Percentiles rank a stretch among this genome's conserved stretches.
These are phyloP conservation scores for Moricandia moricandioides DNA, from an alignment of 345 rosid genomes.

Conservation along the genomic window DNA sequence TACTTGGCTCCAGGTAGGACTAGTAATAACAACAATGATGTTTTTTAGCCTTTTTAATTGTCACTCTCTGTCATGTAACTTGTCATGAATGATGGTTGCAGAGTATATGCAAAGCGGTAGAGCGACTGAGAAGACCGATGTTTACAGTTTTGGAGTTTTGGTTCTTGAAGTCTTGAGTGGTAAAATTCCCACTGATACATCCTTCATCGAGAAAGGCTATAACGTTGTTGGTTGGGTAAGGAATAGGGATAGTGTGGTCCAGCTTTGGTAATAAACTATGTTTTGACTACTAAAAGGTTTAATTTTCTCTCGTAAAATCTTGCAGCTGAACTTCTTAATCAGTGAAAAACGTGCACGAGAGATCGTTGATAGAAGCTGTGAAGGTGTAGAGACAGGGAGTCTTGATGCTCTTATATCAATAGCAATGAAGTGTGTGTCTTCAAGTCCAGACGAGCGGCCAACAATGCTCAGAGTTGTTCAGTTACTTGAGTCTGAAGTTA, in stretches of 20 bases:
- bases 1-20: slow-evolving; percentile 91
- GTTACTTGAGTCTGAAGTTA: slow-evolving; percentile 86
- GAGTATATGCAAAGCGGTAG: slow-evolving; percentile 99
- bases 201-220: slow-evolving; percentile 94
- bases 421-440: slow-evolving; percentile 81
- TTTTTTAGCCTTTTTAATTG: background rate
- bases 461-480: slow-evolving; percentile 97
- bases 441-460: slow-evolving; percentile 83
- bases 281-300: background rate
- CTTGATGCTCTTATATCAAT: slow-evolving; percentile 81
- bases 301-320: background rate
- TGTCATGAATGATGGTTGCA: slow-evolving; percentile 37
- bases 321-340: slow-evolving; percentile 81
- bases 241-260: slow-evolving; percentile 3
- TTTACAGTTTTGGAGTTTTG: slow-evolving; percentile 89
- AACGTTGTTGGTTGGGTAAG: slow-evolving; percentile 99
- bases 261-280: slow-evolving; percentile 11
- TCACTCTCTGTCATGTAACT: background rate
- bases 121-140: slow-evolving; percentile 98
- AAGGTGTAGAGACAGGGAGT: slow-evolving; percentile 70
- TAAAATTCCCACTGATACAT: slow-evolving; percentile 94
- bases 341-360: slow-evolving; percentile 69
- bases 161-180: slow-evolving; percentile 95
- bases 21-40: background rate
- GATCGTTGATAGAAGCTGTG: slow-evolving; percentile 68